Evolutionary conservation across 345 rosid species (phyloP), one percentile per base, ranked within the genome.

Genomic region (Eucalyptus camaldulensis): DNA sequence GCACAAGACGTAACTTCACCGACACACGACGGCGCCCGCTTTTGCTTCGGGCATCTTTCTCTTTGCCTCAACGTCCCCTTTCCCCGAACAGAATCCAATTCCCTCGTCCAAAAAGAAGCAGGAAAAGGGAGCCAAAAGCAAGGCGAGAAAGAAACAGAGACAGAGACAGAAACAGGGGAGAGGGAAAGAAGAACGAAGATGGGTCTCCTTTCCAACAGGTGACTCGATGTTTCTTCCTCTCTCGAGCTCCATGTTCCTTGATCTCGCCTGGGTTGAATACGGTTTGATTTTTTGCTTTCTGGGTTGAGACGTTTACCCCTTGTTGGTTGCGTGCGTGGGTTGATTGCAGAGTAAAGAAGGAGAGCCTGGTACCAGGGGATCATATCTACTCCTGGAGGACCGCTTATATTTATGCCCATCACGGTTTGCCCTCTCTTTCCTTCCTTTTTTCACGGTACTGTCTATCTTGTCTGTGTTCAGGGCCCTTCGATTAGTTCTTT

Each of bases 201-300:
- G 99, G 99, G 99, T 88, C 95, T 96, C 90, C 96, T 97, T 91
- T 97, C 99, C 88, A 96, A 97, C 95, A 95, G 98, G 98, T 97
- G 87, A 51, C 8, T 69, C 24, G 49, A 1, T 88, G 33, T 15
- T 50, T 49, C n/a, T 43, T 86, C 45, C 37, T 85, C 5, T 76
- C 83, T 76, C 0, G 83, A 37, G 29, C 83, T 76, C 0, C 83
- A 3, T 1, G 47, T 76, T 76, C 83, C 83, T 21, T 4, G 83
- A 37, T 76, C 83, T 76, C 83, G 24, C 47, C 47, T 43, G 83
- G 83, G 47, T 76, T 21, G 83, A 76, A 76, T 7, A 6, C 43
- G 83, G 10, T 76, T 40, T 76, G 83, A 37, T 65, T 14, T 62
- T 8, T 76, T 7, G 83, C 47, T 76, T 76, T 40, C 47, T 27